These are phyloP conservation scores for Podaxis sp. DNA, from an alignment of 768 basidiomycete genomes.

Conservation along the genomic window DNA sequence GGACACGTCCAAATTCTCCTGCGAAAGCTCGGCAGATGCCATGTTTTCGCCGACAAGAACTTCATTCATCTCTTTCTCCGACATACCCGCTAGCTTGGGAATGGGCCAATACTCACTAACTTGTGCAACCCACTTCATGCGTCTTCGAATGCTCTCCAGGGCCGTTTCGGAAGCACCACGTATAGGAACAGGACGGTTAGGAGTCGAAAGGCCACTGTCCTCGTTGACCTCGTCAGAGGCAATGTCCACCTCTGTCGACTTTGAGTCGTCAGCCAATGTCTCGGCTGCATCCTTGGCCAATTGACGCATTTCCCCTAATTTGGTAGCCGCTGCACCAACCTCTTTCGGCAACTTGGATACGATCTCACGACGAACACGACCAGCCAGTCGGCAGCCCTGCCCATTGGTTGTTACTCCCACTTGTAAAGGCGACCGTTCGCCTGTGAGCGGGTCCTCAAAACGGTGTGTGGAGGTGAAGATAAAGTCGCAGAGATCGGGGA, in stretches of 20 bases:
- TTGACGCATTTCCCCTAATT: slow-evolving; percentile 64
- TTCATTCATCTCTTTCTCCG: slow-evolving; percentile 61
- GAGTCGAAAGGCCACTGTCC: slow-evolving; percentile 50
- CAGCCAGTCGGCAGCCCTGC: slow-evolving; percentile 80
- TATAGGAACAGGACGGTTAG: slow-evolving; percentile 66
- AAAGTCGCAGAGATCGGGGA: slow-evolving; percentile 84
- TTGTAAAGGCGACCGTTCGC: slow-evolving; percentile 51
- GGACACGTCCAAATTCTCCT: slow-evolving; percentile 7
- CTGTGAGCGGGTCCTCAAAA: slow-evolving; percentile 50
- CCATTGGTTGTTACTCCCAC: slow-evolving; percentile 90
- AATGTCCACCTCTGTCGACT: slow-evolving; percentile 18
- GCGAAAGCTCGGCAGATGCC: slow-evolving; percentile 12
- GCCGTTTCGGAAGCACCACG: slow-evolving; percentile 34
- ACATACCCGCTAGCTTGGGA: slow-evolving; percentile 66
- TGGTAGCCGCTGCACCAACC: slow-evolving; percentile 69
- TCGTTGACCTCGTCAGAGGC: slow-evolving; percentile 45
- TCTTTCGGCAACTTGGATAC: slow-evolving; percentile 68
- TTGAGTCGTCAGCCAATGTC: slow-evolving; percentile 17
- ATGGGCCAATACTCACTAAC: slow-evolving; percentile 96
- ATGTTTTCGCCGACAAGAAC: slow-evolving; percentile 42
- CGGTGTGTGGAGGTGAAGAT: slow-evolving; percentile 85
- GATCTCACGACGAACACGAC: slow-evolving; percentile 78
- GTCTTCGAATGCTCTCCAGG: slow-evolving; percentile 47
- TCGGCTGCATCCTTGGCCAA: slow-evolving; percentile 36
- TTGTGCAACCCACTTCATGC: slow-evolving; percentile 93